phyloP scores from a whole-genome alignment of 148 eudicot species.

The Fagopyrum esculentum region DNA sequence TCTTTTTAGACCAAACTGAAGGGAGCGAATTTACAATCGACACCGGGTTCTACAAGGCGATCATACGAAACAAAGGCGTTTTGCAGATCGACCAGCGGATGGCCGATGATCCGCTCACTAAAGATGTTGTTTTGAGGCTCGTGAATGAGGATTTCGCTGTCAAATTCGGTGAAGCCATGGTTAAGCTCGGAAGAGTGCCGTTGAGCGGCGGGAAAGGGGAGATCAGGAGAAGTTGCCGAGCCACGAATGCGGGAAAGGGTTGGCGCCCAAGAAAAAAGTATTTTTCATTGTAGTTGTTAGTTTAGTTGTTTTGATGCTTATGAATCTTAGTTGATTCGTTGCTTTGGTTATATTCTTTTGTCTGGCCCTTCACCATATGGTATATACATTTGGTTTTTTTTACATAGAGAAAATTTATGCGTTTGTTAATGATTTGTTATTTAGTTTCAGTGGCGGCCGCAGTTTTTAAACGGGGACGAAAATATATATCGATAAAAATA shows the following conservation, averaged over 20 bases:
- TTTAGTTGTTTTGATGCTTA: constrained; percentile 8
- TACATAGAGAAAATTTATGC: no score
- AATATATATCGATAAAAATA: no score
- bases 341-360: background rate
- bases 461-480: no score
- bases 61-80: constrained; percentile 15
- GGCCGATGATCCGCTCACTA: constrained; percentile 8
- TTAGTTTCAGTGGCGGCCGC: no score
- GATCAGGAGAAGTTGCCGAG: constrained; percentile 19
- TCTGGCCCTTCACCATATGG: background rate
- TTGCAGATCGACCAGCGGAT: constrained; percentile 21
- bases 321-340: background rate
- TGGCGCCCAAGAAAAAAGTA: background rate
- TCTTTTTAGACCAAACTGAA: constrained; percentile 15
- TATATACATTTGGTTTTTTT: background rate
- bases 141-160: constrained; percentile 1
- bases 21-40: constrained; percentile 15
- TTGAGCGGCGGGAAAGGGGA: constrained; percentile 18
- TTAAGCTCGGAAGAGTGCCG: constrained; percentile 17
- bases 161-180: constrained; percentile 21
- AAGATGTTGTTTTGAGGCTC: constrained; percentile 6
- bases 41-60: constrained; percentile 19
- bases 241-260: background rate
- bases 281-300: background rate
- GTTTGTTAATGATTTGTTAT: no score